These are phyloP conservation scores for Jackrogersella minutella DNA, from an alignment of 495 filamentous ascomycete species.

Conservation along the genomic window DNA sequence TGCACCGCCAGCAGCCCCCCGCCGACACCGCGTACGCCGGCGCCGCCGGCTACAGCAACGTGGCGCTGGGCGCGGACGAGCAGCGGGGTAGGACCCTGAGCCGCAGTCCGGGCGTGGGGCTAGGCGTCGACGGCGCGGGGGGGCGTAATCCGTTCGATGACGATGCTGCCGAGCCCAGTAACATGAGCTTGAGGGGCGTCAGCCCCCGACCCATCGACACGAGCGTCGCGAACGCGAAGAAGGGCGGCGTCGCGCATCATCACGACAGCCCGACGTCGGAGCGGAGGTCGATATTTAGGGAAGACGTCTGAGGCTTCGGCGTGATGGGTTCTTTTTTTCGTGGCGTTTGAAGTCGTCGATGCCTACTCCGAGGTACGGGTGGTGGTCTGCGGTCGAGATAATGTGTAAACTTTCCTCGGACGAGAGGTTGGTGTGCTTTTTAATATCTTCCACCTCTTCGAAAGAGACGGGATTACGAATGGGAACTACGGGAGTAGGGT, in stretches of 20 bases:
- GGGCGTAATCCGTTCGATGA: constrained; percentile 63
- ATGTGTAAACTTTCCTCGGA: background rate
- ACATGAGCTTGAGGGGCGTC: constrained; percentile 62
- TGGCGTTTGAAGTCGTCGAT: too few relatives aligned
- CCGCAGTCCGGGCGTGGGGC: constrained; percentile 27
- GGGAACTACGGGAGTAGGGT: too few relatives aligned
- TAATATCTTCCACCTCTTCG: background rate
- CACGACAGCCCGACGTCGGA: constrained; percentile 53
- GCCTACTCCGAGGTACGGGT: background rate
- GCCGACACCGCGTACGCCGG: constrained; percentile 33
- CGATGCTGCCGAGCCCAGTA: constrained; percentile 63
- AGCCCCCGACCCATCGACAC: constrained; percentile 63
- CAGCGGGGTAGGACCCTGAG: constrained; percentile 46
- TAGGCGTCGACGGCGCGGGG: background rate
- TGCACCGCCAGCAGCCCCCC: background rate
- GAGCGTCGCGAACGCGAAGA: constrained; percentile 25
- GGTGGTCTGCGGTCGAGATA: background rate
- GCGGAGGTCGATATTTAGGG: constrained; percentile 60
- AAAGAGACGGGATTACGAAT: background rate
- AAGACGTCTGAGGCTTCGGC: constrained; percentile 51
- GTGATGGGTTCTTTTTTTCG: too few relatives aligned
- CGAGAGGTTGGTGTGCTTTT: too few relatives aligned
- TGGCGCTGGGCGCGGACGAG: constrained; percentile 54
- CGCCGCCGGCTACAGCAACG: constrained; percentile 58
- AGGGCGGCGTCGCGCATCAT: constrained; percentile 42